These are phyloP conservation scores for Phytophthora nicotianae DNA, from an alignment of 352 stramenopile genomes.

Conservation along the genomic window DNA sequence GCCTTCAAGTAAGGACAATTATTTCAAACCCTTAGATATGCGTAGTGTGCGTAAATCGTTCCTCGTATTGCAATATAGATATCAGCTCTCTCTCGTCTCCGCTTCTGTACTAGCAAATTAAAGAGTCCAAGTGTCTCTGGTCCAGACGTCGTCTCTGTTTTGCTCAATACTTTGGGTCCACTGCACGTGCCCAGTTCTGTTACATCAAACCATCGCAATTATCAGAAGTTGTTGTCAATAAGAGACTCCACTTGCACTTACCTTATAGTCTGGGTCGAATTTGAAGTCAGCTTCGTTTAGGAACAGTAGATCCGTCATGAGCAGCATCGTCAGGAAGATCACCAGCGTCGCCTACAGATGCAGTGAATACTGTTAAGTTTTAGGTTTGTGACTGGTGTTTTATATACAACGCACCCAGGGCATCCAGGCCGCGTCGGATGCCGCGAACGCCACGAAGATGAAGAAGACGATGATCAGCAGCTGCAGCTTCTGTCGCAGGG, in stretches of 20 bases:
- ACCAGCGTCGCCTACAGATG: slow-evolving; percentile 67
- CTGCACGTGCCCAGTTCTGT: slow-evolving; percentile 78
- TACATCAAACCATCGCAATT: slow-evolving; percentile 1
- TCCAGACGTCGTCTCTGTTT: neutral
- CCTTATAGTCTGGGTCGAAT: slow-evolving; percentile 88
- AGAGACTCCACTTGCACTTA: slow-evolving; percentile 15
- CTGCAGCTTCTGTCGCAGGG: slow-evolving; percentile 78
- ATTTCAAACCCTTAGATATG: neutral
- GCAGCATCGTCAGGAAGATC: slow-evolving; percentile 75
- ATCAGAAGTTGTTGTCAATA: slow-evolving; percentile 6
- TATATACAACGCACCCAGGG: slow-evolving; percentile 62
- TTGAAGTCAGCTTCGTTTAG: slow-evolving; percentile 77
- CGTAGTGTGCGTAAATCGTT: slow-evolving; percentile 16
- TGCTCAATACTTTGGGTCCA: slow-evolving; percentile 75
- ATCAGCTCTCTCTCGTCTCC: slow-evolving; percentile 15
- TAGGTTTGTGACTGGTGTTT: neutral
- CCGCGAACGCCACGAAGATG: slow-evolving; percentile 80
- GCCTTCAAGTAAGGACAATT: too few relatives aligned
- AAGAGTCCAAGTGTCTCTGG: neutral
- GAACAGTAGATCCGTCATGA: slow-evolving; percentile 78
- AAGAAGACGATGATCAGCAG: slow-evolving; percentile 85
- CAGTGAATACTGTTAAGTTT: slow-evolving; percentile 1
- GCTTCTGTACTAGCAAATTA: neutral
- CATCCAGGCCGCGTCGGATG: slow-evolving; percentile 79
- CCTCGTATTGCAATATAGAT: slow-evolving; percentile 35